A percentile compares a stretch with the other conserved stretches of the same genome.
phyloP scores from a whole-genome alignment of 2,329 filamentous ascomycete genomes.

The Fusarium cyanostomum region DNA sequence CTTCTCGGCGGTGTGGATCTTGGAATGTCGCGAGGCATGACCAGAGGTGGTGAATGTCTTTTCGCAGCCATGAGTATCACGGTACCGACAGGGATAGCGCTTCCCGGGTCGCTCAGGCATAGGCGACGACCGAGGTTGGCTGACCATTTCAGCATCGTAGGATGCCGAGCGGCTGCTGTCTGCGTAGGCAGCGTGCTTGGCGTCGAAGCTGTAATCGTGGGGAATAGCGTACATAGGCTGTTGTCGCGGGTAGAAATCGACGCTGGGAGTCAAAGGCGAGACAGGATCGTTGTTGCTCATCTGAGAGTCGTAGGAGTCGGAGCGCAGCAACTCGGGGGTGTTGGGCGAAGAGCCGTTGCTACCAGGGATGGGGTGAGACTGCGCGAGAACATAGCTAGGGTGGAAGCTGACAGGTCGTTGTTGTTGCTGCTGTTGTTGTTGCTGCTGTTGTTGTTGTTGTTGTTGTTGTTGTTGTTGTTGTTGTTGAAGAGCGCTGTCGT shows the following conservation, averaged over 20 bases:
- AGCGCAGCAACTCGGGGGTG: conserved; percentile 67
- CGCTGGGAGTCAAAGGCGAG: conserved; percentile 65
- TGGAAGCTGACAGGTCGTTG: conserved; percentile 47
- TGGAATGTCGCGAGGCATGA: conserved; percentile 84
- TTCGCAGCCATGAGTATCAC: conserved; percentile 75
- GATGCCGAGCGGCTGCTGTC: conserved; percentile 58
- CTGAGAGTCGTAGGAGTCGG: conserved; percentile 70
- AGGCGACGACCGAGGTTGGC: conserved; percentile 52
- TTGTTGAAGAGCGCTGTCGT: conserved; percentile 50
- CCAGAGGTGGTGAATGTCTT: conserved; percentile 87
- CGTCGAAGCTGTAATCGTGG: conserved; percentile 47
- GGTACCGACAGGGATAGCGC: conserved; percentile 79
- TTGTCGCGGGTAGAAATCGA: conserved; percentile 53
- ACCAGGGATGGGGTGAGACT: conserved; percentile 50
- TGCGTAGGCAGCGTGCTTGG: conserved; percentile 55
- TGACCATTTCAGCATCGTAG: conserved; percentile 59
- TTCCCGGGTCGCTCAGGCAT: conserved; percentile 63
- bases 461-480: conserved; percentile 15
- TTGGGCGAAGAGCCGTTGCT: conserved; percentile 58
- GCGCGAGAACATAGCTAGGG: conserved; percentile 47
- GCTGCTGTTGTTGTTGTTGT: conserved; percentile 1
- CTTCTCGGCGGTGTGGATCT: conserved; percentile 86
- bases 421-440: too few species aligned
- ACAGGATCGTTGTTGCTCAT: conserved; percentile 60
- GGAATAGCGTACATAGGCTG: conserved; percentile 53